Percentiles rank a stretch among this genome's conserved stretches.
These are phyloP conservation scores for Gastrodia elata DNA, from an alignment of 106 monocot genomes.

Conservation along the genomic window DNA sequence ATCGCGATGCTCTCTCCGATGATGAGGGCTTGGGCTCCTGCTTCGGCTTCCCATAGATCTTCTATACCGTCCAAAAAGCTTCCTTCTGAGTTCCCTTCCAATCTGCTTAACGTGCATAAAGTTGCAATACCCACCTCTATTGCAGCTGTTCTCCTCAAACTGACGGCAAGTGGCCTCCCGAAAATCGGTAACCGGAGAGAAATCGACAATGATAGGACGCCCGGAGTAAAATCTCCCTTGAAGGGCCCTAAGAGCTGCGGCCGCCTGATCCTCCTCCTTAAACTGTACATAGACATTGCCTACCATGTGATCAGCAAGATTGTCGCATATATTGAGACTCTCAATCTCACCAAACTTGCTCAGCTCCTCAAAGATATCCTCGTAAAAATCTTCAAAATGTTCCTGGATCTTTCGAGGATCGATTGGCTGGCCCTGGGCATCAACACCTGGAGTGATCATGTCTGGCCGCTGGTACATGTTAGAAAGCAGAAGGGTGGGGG, in stretches of 20 bases:
- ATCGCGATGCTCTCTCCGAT: constrained; percentile 24
- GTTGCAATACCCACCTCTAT: constrained; percentile 69
- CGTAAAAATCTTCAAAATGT: constrained; percentile 76
- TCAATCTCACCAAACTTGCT: constrained; percentile 65
- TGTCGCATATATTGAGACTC: constrained; percentile 63
- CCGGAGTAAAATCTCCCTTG: constrained; percentile 66
- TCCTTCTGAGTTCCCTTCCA: constrained; percentile 51
- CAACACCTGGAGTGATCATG: constrained; percentile 64
- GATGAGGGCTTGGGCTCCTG: constrained; percentile 21
- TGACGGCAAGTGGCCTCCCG: constrained; percentile 67
- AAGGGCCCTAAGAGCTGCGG: constrained; percentile 46
- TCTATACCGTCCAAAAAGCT: constrained; percentile 37
- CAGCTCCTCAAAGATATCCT: constrained; percentile 66
- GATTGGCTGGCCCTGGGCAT: constrained; percentile 55
- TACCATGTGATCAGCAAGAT: constrained; percentile 76
- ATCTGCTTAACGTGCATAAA: constrained; percentile 82
- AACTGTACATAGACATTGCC: constrained; percentile 76
- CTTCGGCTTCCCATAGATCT: constrained; percentile 27
- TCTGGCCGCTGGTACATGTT: constrained; percentile 81
- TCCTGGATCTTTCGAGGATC: constrained; percentile 63
- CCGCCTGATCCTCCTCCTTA: constrained; percentile 59
- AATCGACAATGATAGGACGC: constrained; percentile 62
- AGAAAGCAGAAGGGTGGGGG: constrained; percentile 63
- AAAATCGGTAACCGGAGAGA: constrained; percentile 65
- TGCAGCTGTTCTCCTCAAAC: constrained; percentile 75